Percentiles rank a stretch among this genome's conserved stretches.
Conservation (phyloP, 441 rosid genomes). For the Cnidoscolus chayamansa region DNA sequence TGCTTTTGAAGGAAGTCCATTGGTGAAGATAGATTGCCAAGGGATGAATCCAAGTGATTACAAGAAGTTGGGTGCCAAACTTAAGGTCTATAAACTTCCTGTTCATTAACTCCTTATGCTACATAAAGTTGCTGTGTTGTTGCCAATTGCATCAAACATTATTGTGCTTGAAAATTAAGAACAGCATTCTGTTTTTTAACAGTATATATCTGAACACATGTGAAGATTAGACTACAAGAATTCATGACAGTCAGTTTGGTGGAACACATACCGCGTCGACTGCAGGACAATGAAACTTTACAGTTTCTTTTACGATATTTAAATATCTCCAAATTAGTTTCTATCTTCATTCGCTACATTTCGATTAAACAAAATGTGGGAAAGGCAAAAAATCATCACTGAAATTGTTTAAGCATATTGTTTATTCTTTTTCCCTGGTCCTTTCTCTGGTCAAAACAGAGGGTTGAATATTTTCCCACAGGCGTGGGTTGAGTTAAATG, state of each 20-base stretch:
- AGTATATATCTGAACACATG: neutral
- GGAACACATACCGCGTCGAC: neutral
- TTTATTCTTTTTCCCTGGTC: neutral
- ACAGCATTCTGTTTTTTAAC: neutral
- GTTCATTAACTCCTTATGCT: constrained; percentile 4
- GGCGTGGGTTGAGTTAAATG: neutral
- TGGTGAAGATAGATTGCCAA: constrained; percentile 77
- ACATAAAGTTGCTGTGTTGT: no score
- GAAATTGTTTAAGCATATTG: neutral
- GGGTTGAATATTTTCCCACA: neutral
- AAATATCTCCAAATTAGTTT: neutral
- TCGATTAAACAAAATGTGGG: neutral
- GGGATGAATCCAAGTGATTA: constrained; percentile 83
- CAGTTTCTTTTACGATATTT: neutral
- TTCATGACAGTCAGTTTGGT: neutral
- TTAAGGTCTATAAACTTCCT: constrained; percentile 49
- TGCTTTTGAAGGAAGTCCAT: constrained; percentile 78
- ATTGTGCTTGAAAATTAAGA: neutral
- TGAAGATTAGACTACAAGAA: neutral
- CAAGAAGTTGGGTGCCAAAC: constrained; percentile 92
- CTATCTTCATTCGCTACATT: neutral
- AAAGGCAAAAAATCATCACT: neutral
- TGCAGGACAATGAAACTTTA: neutral
- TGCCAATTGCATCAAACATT: neutral
- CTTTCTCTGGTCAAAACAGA: neutral